Conservation (phyloP, 257 asterid genomes). For the Ajuga chamaepitys region DNA sequence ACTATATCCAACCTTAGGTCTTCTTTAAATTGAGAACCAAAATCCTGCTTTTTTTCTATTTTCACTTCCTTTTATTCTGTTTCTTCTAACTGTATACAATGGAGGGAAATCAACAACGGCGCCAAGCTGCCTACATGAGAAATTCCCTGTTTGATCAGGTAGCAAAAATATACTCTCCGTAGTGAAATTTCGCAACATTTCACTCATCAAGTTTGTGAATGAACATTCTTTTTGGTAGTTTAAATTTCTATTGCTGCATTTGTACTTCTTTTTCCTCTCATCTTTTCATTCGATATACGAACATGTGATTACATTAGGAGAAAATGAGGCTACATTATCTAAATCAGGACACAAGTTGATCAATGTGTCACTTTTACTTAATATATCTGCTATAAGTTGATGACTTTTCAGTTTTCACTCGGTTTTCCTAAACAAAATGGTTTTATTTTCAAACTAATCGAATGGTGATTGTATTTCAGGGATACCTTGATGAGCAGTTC, state of each 20-base stretch:
- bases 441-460: background rate
- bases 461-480: constrained; percentile 29
- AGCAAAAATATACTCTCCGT: background rate
- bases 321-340: constrained; percentile 4
- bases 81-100: constrained; percentile 17
- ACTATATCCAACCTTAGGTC: constrained; percentile 6
- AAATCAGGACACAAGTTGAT: background rate
- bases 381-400: background rate
- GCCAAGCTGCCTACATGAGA: constrained; percentile 48
- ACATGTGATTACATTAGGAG: background rate
- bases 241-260: background rate
- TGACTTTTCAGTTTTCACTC: background rate
- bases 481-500: constrained; percentile 77
- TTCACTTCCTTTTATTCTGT: background rate
- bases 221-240: background rate
- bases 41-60: background rate
- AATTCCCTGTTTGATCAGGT: constrained; percentile 60
- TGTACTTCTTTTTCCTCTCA: background rate
- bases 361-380: background rate
- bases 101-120: constrained; percentile 33
- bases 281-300: background rate
- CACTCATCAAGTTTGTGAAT: background rate
- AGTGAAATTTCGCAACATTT: background rate
- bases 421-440: background rate
- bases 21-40: constrained; percentile 15